Base-by-base conservation (phyloP, 176 grass and related monocot species). In the Lolium multiflorum region DNA sequence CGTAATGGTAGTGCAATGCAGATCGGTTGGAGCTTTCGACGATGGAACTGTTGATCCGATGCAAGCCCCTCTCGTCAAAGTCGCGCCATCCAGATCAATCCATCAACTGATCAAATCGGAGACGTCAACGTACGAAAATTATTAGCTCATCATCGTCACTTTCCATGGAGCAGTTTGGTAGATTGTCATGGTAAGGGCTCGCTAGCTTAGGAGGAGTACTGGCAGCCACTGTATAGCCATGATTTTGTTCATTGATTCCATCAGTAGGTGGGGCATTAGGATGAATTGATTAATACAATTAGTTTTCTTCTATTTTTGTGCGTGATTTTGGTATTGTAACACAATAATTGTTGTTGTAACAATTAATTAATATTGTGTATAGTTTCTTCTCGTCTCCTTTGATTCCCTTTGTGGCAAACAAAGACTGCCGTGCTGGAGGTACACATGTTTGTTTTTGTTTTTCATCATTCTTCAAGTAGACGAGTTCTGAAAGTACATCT, bases 41-140 rank as follows among this genome's bases (percentile, higher is more conserved):
- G 88, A 86, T 25, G 51, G 49, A 78, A 89, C 77, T 85, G 60
- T 28, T 85, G 44, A 87, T 78, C 89, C 55, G 21, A 82, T 46
- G 71, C 59, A 13, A 8, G 21, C 46, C 71, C 82, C 72, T 41
- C 52, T 87, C 63, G 24, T 76, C 48, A 1, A 76, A 76, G 47
- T 68, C 43, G 43, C 26, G 56, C 58, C 61, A 86, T 56, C 55
- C 41, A 24, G 41, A 72, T 72, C 41, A 60, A 69, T 79, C 58
- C 51, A 47, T 66, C 57, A 31, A 21, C 59, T 76, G 18, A 35
- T 11, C 12, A 65, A 48, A 51, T 37, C 38, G 0, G 44, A 78
- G 41, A 68, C 57, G 79, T 86, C 78, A 77, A 47, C 56, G 54
- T 54, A 77, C 60, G 21, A 20, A 3, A 56, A 77, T 60, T 70